Evolutionary conservation across 345 rosid species (phyloP).

Genomic region (Pistacia integerrima): DNA sequence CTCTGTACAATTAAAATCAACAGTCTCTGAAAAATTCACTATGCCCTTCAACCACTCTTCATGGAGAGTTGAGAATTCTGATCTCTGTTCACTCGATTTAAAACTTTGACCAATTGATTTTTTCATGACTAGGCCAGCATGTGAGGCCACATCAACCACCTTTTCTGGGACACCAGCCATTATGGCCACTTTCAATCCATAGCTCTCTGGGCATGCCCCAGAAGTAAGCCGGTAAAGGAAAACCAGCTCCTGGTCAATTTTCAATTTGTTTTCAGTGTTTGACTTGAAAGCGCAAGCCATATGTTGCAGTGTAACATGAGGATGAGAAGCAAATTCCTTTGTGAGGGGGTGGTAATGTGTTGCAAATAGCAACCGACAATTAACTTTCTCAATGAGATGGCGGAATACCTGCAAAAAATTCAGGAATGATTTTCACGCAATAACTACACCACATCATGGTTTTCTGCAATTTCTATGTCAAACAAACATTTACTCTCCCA

Average conservation of each 20-base stretch:
- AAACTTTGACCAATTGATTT: slow-evolving; percentile 67
- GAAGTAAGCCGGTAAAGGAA: slow-evolving; percentile 74
- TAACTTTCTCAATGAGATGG: slow-evolving; percentile 86
- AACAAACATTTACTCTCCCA: background rate
- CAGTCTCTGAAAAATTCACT: slow-evolving; percentile 32
- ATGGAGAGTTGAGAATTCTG: slow-evolving; percentile 86
- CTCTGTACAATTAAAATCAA: slow-evolving; percentile 28
- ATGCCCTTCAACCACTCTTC: slow-evolving; percentile 82
- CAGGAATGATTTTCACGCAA: background rate
- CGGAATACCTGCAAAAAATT: slow-evolving; percentile 65
- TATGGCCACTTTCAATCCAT: slow-evolving; percentile 80
- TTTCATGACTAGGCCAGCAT: slow-evolving; percentile 66
- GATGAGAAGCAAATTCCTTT: slow-evolving; percentile 87
- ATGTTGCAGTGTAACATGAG: slow-evolving; percentile 76
- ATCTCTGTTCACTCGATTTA: slow-evolving; percentile 75
- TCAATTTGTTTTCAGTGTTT: slow-evolving; percentile 30
- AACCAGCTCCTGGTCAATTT: slow-evolving; percentile 53
- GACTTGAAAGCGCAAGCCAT: slow-evolving; percentile 79
- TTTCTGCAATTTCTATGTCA: background rate
- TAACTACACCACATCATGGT: background rate
- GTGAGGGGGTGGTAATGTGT: slow-evolving; percentile 96
- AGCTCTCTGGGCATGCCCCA: slow-evolving; percentile 95
- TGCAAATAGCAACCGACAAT: slow-evolving; percentile 85
- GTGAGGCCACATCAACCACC: slow-evolving; percentile 66
- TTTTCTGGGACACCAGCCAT: slow-evolving; percentile 91